Percentiles rank a stretch among this genome's conserved stretches.
Conservation (phyloP, 2,329 filamentous ascomycete species). For the Aspergillus sp. region DNA sequence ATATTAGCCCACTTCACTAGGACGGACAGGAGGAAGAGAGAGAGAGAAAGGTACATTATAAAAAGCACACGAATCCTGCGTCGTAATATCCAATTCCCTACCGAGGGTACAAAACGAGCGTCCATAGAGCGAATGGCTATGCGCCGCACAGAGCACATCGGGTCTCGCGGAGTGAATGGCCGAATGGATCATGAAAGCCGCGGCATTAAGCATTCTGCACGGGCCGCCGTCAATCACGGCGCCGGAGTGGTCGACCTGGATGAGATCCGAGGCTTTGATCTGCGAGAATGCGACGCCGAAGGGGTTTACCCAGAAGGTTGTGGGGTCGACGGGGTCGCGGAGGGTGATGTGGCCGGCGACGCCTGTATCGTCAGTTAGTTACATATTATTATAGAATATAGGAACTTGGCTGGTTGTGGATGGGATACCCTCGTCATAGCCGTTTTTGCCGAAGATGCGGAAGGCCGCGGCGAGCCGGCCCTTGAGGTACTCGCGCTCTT, state of each 20-base stretch:
- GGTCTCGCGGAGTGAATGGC: conserved; percentile 57
- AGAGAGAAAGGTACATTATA: conserved; percentile 31
- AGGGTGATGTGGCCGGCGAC: conserved; percentile 65
- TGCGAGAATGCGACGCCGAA: conserved; percentile 63
- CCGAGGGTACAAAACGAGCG: conserved; percentile 44
- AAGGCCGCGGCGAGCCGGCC: conserved; percentile 56
- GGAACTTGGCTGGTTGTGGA: neutral
- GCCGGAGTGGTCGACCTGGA: conserved; percentile 62
- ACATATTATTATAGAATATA: neutral
- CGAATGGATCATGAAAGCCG: conserved; percentile 53
- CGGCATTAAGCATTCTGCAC: conserved; percentile 47
- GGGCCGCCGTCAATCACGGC: conserved; percentile 63
- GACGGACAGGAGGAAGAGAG: neutral
- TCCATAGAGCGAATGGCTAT: conserved; percentile 57
- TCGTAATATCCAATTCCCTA: conserved; percentile 44
- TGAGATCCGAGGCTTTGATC: conserved; percentile 66
- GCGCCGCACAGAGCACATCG: conserved; percentile 55
- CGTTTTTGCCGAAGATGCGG: conserved; percentile 58
- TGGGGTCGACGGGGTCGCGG: conserved; percentile 59
- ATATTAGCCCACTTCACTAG: neutral
- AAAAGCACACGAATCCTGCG: conserved; percentile 48
- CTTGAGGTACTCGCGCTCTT: conserved; percentile 56
- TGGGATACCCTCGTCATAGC: conserved; percentile 50
- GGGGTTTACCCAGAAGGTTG: conserved; percentile 67
- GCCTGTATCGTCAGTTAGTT: conserved; percentile 32